Base-by-base conservation (phyloP, 805 yeast species). In the Torulaspora franciscae region DNA sequence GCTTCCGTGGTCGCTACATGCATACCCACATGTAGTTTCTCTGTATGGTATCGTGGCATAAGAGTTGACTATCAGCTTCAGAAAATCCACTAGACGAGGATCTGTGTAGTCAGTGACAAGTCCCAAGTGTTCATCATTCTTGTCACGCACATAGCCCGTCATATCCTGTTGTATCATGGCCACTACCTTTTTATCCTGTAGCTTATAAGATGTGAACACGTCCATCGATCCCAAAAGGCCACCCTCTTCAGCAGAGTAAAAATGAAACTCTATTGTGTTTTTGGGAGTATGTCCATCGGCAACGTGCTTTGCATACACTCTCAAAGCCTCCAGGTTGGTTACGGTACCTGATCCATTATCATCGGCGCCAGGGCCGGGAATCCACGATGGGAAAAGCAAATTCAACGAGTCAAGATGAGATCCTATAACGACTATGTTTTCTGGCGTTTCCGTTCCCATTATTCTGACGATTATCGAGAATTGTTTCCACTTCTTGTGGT, bases 131-230 rank as follows among this genome's bases (percentile, higher is more conserved):
- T 80, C 55, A 61, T 68, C 46, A 74, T 83, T 24, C 51, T 81
- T 68, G 33, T 73, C 75, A 27, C 72, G 70, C 2, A 82, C 76
- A 59, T 72, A 87, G 0, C 96, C 96, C 2, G 95, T 85, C 95
- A 90, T 90, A 62, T 91, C 99, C 62, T 88, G 95, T 66, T 91
- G 96, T 32, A 91, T 70, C 93, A 89, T 83, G 4, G 90, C 89
- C 25, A 80, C 75, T 17, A 91, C 88, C 6, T 73, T 68, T 37
- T 67, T 68, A 25, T 70, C 68, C 13, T 61, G 54, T 8, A 67
- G 60, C 58, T 85, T 85, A 22, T 67, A 63, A 8, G 46, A 33
- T 7, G 76, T 65, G 63, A 85, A 86, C 8, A 91, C 77, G 49
- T 85, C 95, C 51, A 79, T 74, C 4, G 96, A 87, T 1, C 98